Evolutionary conservation across 1,139 yeast genomes (phyloP).

Genomic region (Suhomyces ambrosiae): DNA sequence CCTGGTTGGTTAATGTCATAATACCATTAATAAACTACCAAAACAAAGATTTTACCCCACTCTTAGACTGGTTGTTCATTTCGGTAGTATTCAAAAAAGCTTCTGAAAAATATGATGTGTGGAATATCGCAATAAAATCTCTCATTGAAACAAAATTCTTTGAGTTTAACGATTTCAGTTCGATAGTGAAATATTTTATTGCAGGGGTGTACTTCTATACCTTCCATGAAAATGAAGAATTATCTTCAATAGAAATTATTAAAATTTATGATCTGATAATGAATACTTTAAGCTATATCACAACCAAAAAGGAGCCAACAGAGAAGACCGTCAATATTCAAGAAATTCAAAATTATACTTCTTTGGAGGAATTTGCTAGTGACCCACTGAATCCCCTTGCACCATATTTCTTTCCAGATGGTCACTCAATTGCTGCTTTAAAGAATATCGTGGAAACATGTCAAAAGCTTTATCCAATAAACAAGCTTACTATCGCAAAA

Average conservation of each 20-base stretch:
- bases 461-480: conserved; percentile 44
- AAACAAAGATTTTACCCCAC: conserved; percentile 26
- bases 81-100: conserved; percentile 4
- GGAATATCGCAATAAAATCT: conserved; percentile 28
- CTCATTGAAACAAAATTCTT: conserved; percentile 18
- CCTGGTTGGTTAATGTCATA: conserved; percentile 35
- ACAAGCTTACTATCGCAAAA: conserved; percentile 40
- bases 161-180: conserved; percentile 15
- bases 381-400: conserved; percentile 19
- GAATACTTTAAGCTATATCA: conserved; percentile 22
- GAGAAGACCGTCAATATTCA: not conserved
- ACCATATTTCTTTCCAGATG: conserved; percentile 26
- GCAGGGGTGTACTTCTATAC: conserved; percentile 30
- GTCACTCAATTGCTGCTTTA: conserved; percentile 24
- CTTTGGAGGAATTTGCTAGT: conserved; percentile 4
- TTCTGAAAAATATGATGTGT: conserved; percentile 24
- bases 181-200: conserved; percentile 25
- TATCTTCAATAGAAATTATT: conserved; percentile 33
- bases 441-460: conserved; percentile 37
- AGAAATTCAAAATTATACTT: not conserved
- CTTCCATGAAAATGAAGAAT: conserved; percentile 5
- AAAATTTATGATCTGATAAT: conserved; percentile 34
- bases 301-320: conserved; percentile 7
- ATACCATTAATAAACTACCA: conserved; percentile 31
- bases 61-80: conserved; percentile 31